Evolutionary conservation across 2,329 filamentous ascomycete species (phyloP), one percentile per base, ranked within the genome.

Genomic region (Trichoderma sp.): DNA sequence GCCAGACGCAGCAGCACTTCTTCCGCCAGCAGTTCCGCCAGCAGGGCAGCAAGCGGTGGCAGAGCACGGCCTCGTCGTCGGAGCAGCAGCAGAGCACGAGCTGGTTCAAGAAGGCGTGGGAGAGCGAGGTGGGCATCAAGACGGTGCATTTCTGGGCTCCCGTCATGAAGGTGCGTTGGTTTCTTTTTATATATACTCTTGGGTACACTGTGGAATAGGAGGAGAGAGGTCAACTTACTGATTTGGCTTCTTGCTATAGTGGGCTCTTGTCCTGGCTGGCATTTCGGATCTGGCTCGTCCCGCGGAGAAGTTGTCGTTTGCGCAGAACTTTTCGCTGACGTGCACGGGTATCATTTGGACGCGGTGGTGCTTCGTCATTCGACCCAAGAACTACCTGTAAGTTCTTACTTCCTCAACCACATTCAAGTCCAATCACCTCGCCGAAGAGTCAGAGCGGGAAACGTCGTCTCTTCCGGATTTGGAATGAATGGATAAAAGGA

Each of bases 131-230:
- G 69, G 91, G 91, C 59, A 72, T 93, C 72, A 93, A 93, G 89
- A 99, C 95, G 68, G 95, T 99, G 73, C 95, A 99, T 80, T 99
- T 99, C 82, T 99, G 95, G 94, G 93, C 94, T 51, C 94, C 94
- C 66, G 89, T 97, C 71, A 97, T 97, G 93, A 97, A 85, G 79
- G 80, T 81, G 72, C 69, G 76, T 73, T 43, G n/a, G 1, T 63
- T 21, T 43, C 21, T 30, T 28, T 12, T 45, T 10, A 12, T 30
- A 12, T 41, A 1, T 28, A 24, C 21, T 24, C 21, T 3, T 30
- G 30, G n/a, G 15, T 7, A 24, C 19, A n/a, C 3, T 24, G 21
- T 24, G 21, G 21, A 24, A 2, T 24, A 24, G 21, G 21, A 24
- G 21, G 21, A 24, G 21, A 24, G 21, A 24, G 21, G 21, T 24